Evolutionary conservation across 2,329 filamentous ascomycete genomes (phyloP).

Genomic region (Penicillium olsonii): DNA sequence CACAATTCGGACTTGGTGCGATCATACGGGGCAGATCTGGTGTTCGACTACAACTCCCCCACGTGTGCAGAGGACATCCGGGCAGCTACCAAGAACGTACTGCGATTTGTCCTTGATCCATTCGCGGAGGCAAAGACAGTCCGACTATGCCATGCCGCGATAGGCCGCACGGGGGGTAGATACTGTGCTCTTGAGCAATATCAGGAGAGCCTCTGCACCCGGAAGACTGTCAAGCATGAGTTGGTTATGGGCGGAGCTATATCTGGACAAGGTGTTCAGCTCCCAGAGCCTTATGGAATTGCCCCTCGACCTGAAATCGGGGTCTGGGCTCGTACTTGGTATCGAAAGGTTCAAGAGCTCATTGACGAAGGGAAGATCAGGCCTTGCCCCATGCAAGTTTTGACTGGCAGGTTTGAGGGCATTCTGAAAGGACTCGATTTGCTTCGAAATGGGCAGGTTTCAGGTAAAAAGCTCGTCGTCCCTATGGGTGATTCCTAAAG

Average conservation of each 20-base stretch:
- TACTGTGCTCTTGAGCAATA: conserved; percentile 28
- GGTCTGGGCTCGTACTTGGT: conserved; percentile 22
- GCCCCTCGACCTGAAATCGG: conserved; percentile 20
- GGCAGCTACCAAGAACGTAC: conserved; percentile 35
- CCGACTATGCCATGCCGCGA: conserved; percentile 20
- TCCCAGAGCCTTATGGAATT: conserved; percentile 25
- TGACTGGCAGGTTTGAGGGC: conserved; percentile 18
- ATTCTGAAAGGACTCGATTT: conserved; percentile 18
- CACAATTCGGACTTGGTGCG: conserved; percentile 36
- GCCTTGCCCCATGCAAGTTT: conserved; percentile 11
- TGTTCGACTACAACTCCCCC: conserved; percentile 40
- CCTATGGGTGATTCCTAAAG: background rate
- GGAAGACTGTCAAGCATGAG: conserved; percentile 24
- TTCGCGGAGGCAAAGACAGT: conserved; percentile 23
- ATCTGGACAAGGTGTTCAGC: conserved; percentile 21
- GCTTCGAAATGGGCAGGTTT: conserved; percentile 19
- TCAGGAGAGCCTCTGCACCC: conserved; percentile 17
- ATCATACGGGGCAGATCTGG: conserved; percentile 36
- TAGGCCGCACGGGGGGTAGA: conserved; percentile 23
- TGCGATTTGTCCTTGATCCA: conserved; percentile 24
- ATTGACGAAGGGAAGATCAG: conserved; percentile 15
- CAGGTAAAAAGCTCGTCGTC: conserved; percentile 25
- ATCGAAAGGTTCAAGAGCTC: conserved; percentile 14
- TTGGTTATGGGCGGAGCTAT: conserved; percentile 28
- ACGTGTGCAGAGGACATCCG: conserved; percentile 34